Evolutionary conservation across 2,329 filamentous ascomycete genomes (phyloP).

Genomic region (Alternaria hordeiaustralica): DNA sequence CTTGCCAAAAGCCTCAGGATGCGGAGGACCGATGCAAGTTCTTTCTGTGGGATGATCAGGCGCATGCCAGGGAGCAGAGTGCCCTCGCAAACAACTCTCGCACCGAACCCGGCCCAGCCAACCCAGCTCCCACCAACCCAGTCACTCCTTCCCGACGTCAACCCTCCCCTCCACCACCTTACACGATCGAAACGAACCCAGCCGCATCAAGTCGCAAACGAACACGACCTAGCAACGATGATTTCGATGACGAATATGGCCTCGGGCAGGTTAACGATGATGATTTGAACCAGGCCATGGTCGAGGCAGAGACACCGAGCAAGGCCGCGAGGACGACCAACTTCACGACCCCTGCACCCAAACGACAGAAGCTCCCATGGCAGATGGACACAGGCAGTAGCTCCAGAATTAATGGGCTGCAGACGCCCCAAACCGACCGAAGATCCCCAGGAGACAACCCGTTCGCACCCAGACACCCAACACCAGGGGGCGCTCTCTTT

Average conservation of each 20-base stretch:
- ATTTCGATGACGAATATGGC: slow-evolving; percentile 44
- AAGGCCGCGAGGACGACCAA: slow-evolving; percentile 49
- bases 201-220: slow-evolving; percentile 38
- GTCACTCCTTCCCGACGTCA: slow-evolving; percentile 25
- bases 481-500: slow-evolving; percentile 12
- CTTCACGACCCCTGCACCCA: slow-evolving; percentile 45
- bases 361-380: slow-evolving; percentile 50
- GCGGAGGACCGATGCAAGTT: slow-evolving; percentile 58
- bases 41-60: slow-evolving; percentile 65
- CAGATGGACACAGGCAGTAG: slow-evolving; percentile 28
- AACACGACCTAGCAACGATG: slow-evolving; percentile 26
- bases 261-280: slow-evolving; percentile 40
- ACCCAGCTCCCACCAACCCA: background rate
- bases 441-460: slow-evolving; percentile 13
- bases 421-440: slow-evolving; percentile 37
- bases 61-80: slow-evolving; percentile 55
- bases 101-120: slow-evolving; percentile 47
- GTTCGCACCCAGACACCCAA: slow-evolving; percentile 16
- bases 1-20: slow-evolving; percentile 56
- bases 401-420: slow-evolving; percentile 22
- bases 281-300: slow-evolving; percentile 37
- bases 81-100: slow-evolving; percentile 57
- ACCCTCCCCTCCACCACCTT: slow-evolving; percentile 27
- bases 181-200: slow-evolving; percentile 17
- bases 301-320: slow-evolving; percentile 48